These are phyloP conservation scores for Pythium dissimile DNA, from an alignment of 352 stramenopile species.

Conservation along the genomic window DNA sequence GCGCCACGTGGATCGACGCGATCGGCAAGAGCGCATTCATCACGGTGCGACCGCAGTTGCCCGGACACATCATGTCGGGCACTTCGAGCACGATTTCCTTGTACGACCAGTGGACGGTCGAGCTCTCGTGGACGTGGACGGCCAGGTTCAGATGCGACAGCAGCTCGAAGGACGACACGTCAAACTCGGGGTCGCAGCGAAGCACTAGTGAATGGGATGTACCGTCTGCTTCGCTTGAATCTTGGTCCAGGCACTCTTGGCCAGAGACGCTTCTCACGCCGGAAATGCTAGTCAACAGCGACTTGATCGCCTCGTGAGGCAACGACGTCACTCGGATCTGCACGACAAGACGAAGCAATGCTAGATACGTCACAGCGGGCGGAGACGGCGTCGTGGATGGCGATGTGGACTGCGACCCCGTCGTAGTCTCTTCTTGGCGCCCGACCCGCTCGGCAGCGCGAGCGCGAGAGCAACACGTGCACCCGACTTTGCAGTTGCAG, in stretches of 20 bases:
- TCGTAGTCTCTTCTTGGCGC: not conserved
- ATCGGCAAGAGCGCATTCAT: conserved; percentile 51
- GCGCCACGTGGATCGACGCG: conserved; percentile 40
- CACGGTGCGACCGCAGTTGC: conserved; percentile 72
- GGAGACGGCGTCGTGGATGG: not conserved
- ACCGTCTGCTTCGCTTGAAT: not conserved
- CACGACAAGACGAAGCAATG: not conserved
- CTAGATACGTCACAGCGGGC: not conserved
- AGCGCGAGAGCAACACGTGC: conserved; percentile 31
- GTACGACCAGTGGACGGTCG: conserved; percentile 34
- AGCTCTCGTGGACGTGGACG: conserved; percentile 35
- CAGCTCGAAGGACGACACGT: conserved; percentile 28
- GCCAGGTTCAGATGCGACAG: conserved; percentile 24
- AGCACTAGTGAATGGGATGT: conserved; percentile 18
- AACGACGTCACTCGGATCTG: not conserved
- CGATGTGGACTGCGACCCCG: not conserved
- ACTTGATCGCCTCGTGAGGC: not conserved
- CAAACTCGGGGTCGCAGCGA: conserved; percentile 28
- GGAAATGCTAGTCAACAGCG: not conserved
- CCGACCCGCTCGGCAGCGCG: not conserved
- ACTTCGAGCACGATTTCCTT: conserved; percentile 70
- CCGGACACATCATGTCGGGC: conserved; percentile 79
- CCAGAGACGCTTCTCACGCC: not conserved
- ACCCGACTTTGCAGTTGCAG: conserved; percentile 59
- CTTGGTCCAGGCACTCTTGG: not conserved